These are phyloP conservation scores for Vicia faba DNA, from an alignment of 306 rosid species.

Conservation along the genomic window DNA sequence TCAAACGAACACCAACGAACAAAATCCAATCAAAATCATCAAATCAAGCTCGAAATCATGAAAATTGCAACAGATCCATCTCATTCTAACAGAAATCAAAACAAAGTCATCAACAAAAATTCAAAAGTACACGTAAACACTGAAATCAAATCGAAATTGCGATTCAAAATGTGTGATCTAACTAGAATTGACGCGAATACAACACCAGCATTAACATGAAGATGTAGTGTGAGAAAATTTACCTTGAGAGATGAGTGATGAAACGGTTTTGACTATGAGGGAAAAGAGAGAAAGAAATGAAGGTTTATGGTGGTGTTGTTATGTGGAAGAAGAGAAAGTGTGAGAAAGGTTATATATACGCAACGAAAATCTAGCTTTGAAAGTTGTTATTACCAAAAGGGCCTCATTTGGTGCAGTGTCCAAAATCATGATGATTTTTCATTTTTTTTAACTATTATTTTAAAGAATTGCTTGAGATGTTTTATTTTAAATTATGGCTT, in stretches of 20 bases:
- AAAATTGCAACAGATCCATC: conserved; percentile 49
- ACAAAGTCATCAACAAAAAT: conserved; percentile 10
- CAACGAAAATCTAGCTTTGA: conserved; percentile 42
- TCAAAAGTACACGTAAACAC: not conserved
- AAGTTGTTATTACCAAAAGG: conserved; percentile 34
- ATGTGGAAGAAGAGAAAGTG: conserved; percentile 24
- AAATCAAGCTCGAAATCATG: conserved; percentile 23
- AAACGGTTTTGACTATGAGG: conserved; percentile 23
- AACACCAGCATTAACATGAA: not conserved
- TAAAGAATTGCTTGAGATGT: too few relatives aligned
- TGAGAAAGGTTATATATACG: conserved; percentile 50
- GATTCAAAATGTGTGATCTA: conserved; percentile 18
- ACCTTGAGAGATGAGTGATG: conserved; percentile 36
- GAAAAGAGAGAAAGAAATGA: not conserved
- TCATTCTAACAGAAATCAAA: conserved; percentile 14
- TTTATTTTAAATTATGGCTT: too few relatives aligned
- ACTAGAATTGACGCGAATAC: not conserved
- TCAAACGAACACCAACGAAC: conserved; percentile 24
- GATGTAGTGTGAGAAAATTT: not conserved
- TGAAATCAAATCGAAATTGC: not conserved
- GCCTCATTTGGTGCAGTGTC: conserved; percentile 38
- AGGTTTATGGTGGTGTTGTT: not conserved
- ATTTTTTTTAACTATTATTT: too few relatives aligned
- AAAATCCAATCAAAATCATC: conserved; percentile 5
- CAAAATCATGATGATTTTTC: not conserved